phyloP scores from a whole-genome alignment of 768 basidiomycete species.

The Naematelia aurantialba region DNA sequence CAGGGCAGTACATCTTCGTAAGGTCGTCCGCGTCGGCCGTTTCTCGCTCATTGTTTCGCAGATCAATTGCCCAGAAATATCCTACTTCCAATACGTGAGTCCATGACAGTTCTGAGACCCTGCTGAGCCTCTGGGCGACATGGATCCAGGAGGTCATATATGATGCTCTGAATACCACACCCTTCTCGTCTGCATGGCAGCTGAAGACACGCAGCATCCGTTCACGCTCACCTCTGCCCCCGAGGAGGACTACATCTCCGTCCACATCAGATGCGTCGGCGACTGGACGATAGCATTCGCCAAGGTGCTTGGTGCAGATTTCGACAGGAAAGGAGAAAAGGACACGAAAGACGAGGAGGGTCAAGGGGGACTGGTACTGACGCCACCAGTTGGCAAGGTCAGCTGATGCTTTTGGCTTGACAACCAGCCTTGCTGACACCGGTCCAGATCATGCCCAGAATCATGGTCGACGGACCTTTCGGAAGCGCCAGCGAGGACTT shows the following conservation, averaged over 20 bases:
- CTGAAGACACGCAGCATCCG: slow-evolving; percentile 57
- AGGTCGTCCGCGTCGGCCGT: slow-evolving; percentile 40
- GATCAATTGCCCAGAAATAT: slow-evolving; percentile 71
- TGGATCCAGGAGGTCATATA: too few species aligned
- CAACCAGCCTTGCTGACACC: slow-evolving; percentile 54
- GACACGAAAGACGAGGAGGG: slow-evolving; percentile 54
- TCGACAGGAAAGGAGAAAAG: slow-evolving; percentile 58
- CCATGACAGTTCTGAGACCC: neutral
- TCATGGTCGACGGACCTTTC: slow-evolving; percentile 94
- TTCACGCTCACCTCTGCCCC: slow-evolving; percentile 93
- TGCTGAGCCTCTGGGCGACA: too few species aligned
- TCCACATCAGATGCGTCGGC: slow-evolving; percentile 88
- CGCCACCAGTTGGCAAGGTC: slow-evolving; percentile 27
- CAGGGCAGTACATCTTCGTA: slow-evolving; percentile 91
- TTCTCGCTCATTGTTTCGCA: neutral
- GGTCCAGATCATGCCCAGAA: slow-evolving; percentile 72
- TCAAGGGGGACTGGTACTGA: slow-evolving; percentile 56
- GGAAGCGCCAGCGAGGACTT: slow-evolving; percentile 89
- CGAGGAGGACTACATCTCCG: slow-evolving; percentile 89
- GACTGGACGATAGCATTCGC: slow-evolving; percentile 83
- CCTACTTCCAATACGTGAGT: slow-evolving; percentile 78
- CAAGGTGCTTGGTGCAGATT: slow-evolving; percentile 77
- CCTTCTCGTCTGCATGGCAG: neutral
- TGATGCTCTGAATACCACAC: too few species aligned
- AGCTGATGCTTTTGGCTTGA: neutral